Base-by-base conservation (phyloP, 371 early-diverging fungal genomes). In the Circinella umbellata region DNA sequence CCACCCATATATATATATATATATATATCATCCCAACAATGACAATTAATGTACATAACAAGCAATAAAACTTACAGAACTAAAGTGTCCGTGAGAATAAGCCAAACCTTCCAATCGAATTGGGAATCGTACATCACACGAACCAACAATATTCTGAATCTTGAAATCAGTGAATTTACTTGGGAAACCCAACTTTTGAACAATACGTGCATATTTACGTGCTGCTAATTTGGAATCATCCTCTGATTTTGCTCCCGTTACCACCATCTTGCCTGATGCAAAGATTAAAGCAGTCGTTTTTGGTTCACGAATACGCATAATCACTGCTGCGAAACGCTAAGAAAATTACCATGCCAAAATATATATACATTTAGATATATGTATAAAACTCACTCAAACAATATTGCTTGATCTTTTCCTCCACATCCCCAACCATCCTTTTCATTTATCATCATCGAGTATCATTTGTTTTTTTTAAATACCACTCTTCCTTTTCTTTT, bases 231-330 rank as follows among this genome's bases (percentile, higher is more conserved):
- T 95, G 14, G 97, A 96, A 74, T 94, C 92, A 75, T 99, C 98
- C 84, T 99, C 99, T 39, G 94, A 94, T 81, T 98, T 98, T 55
- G 95, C 99, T 70, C 95, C 98, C 5, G 96, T 99, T 13, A 98
- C 97, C 49, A 98, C 99, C 99, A 99, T 99, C 80, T 99, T 99
- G 65, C 99, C 99, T 34, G 98, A 98, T 18, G 99, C 99, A 86
- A 99, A 99, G 73, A 99, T 99, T 72, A 99, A 86, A 3, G 99
- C 99, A 0, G 99, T 99, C 15, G 99, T 99, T 85, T 99, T 99
- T 66, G 99, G 99, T 66, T 98, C 99, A 82, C 99, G 93, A 74
- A 99, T 99, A 78, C 99, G 91, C 99, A 99, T 99, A 76, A 99
- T 99, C 38, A 99, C 99, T 67, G 99, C 99, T 71, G 99, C 99